phyloP scores from a whole-genome alignment of 1,284 basidiomycete genomes.

The Coniophora puteana region DNA sequence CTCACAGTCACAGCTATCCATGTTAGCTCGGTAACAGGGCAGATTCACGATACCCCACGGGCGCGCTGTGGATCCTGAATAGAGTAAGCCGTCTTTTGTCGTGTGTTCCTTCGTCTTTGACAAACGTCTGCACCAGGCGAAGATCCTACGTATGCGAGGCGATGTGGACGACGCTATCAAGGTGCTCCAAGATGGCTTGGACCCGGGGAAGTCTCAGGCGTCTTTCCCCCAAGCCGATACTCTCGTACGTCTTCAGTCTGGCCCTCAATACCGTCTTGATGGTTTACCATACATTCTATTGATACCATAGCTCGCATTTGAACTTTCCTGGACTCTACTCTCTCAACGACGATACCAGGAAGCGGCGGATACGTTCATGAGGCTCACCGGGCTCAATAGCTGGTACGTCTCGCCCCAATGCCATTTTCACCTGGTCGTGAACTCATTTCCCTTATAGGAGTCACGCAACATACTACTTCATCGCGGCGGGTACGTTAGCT shows the following conservation, averaged over 20 bases:
- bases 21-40: slow-evolving; percentile 30
- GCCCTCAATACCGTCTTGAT: background rate
- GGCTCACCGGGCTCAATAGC: slow-evolving; percentile 61
- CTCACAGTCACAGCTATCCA: background rate
- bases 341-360: slow-evolving; percentile 63
- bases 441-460: slow-evolving; percentile 43
- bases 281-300: background rate
- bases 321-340: slow-evolving; percentile 73
- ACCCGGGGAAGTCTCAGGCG: slow-evolving; percentile 41
- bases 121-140: slow-evolving; percentile 45
- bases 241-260: slow-evolving; percentile 49
- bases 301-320: slow-evolving; percentile 57
- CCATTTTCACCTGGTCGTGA: slow-evolving; percentile 1
- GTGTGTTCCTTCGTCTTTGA: background rate
- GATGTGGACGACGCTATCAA: slow-evolving; percentile 61
- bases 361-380: slow-evolving; percentile 61
- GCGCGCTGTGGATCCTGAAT: slow-evolving; percentile 74
- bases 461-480: slow-evolving; percentile 73
- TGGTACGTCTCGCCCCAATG: slow-evolving; percentile 40
- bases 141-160: slow-evolving; percentile 67
- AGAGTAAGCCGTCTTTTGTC: slow-evolving; percentile 36
- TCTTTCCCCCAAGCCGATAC: slow-evolving; percentile 71
- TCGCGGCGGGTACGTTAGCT: slow-evolving; percentile 51
- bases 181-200: slow-evolving; percentile 57
- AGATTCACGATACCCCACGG: slow-evolving; percentile 57